A percentile compares a stretch with the other conserved stretches of the same genome.
These are phyloP conservation scores for Glycine soja DNA, from an alignment of 306 rosid species.

Conservation along the genomic window DNA sequence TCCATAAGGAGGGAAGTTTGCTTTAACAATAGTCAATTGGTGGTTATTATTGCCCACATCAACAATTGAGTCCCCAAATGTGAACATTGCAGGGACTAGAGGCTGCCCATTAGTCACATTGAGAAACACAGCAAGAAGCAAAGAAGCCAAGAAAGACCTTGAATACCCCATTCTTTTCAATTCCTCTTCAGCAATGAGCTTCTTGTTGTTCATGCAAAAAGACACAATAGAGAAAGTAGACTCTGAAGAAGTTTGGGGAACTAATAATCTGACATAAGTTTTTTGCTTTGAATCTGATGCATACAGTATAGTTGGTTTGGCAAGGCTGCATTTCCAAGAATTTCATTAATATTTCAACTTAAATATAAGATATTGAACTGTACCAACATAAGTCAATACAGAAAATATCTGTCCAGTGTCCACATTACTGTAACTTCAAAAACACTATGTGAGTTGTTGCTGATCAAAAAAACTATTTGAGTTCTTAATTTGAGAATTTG, in stretches of 20 bases:
- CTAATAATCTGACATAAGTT: slow-evolving; percentile 16
- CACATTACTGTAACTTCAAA: background rate
- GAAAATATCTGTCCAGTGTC: background rate
- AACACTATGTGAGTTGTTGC: slow-evolving; percentile 19
- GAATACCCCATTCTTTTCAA: slow-evolving; percentile 45
- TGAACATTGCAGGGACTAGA: slow-evolving; percentile 74
- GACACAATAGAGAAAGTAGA: background rate
- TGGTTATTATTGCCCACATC: slow-evolving; percentile 79
- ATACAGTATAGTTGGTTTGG: slow-evolving; percentile 4
- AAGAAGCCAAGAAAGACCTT: slow-evolving; percentile 40
- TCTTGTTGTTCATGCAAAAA: slow-evolving; percentile 32
- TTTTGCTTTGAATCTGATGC: slow-evolving; percentile 32
- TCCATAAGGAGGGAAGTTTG: slow-evolving; percentile 78
- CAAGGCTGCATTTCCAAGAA: slow-evolving; percentile 45
- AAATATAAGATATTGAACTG: background rate
- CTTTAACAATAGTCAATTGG: slow-evolving; percentile 51
- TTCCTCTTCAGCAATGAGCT: slow-evolving; percentile 28
- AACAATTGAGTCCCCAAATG: slow-evolving; percentile 75
- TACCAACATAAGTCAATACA: background rate
- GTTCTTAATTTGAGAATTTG: slow-evolving; percentile 23
- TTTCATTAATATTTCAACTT: slow-evolving; percentile 34
- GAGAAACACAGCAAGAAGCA: slow-evolving; percentile 43
- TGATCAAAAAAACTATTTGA: background rate
- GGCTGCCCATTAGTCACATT: slow-evolving; percentile 58
- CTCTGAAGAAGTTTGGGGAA: slow-evolving; percentile 25